These are phyloP conservation scores for Phytophthora tubulina DNA, from an alignment of 352 stramenopile genomes.

Conservation along the genomic window DNA sequence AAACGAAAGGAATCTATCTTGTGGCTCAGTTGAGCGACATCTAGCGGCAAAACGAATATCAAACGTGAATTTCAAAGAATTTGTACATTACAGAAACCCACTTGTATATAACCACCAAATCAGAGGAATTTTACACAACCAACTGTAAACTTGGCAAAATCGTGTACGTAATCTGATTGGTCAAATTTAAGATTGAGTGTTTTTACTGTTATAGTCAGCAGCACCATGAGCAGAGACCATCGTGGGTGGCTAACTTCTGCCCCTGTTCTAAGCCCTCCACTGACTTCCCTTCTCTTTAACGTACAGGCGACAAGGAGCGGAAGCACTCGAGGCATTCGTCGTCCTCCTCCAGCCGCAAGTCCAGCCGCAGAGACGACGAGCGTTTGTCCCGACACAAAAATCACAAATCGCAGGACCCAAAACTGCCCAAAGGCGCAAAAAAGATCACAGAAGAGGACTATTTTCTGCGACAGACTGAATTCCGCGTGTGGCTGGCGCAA, in stretches of 20 bases:
- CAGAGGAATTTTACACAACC: too few relatives aligned
- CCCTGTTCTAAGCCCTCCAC: not conserved
- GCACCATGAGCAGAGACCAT: slow-evolving; percentile 19
- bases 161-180: too few relatives aligned
- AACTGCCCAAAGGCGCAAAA: slow-evolving; percentile 35
- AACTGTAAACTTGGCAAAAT: too few relatives aligned
- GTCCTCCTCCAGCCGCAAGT: slow-evolving; percentile 30
- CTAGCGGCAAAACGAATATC: too few relatives aligned
- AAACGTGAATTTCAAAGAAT: too few relatives aligned
- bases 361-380: slow-evolving; percentile 45
- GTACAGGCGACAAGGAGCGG: slow-evolving; percentile 22
- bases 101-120: too few relatives aligned
- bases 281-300: not conserved
- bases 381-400: slow-evolving; percentile 31
- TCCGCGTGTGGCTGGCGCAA: slow-evolving; percentile 78
- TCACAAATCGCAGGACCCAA: slow-evolving; percentile 33
- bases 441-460: slow-evolving; percentile 71
- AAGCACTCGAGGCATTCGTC: slow-evolving; percentile 30
- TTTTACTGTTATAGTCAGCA: too few relatives aligned
- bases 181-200: too few relatives aligned
- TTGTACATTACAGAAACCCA: too few relatives aligned
- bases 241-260: not conserved
- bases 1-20: too few relatives aligned
- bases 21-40: too few relatives aligned
- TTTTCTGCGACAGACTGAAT: slow-evolving; percentile 73